A percentile compares a stretch with the other conserved stretches of the same genome.
These are phyloP conservation scores for Jacaranda copaia DNA, from an alignment of 257 asterid species.

Conservation along the genomic window DNA sequence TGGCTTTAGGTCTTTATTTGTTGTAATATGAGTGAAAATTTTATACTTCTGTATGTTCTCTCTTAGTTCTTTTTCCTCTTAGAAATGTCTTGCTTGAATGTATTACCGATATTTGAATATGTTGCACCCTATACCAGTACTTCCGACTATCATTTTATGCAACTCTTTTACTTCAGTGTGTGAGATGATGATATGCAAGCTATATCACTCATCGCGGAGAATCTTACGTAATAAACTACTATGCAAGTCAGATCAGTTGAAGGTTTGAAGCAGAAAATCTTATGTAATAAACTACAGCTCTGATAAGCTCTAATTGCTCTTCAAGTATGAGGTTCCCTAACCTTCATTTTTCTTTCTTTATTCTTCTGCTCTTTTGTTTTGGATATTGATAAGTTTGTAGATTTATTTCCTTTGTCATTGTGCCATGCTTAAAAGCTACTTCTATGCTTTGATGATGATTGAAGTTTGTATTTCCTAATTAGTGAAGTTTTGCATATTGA, in stretches of 20 bases:
- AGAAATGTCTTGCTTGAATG: background rate
- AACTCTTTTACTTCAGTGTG: slow-evolving; percentile 1
- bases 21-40: background rate
- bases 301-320: background rate
- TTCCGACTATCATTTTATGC: background rate
- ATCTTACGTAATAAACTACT: background rate
- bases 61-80: background rate
- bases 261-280: no score
- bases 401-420: background rate
- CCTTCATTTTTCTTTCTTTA: background rate
- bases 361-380: background rate
- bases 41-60: background rate
- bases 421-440: slow-evolving; percentile 15
- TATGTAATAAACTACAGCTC: no score
- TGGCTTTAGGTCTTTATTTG: background rate
- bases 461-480: slow-evolving; percentile 10
- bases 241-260: no score
- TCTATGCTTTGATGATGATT: slow-evolving; percentile 12
- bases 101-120: background rate
- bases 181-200: background rate
- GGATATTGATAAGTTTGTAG: background rate
- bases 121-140: background rate
- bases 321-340: background rate
- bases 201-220: slow-evolving; percentile 1
- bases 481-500: slow-evolving; percentile 17